These are phyloP conservation scores for Lagenidium sp. DNA, from an alignment of 352 stramenopile species.

Conservation along the genomic window DNA sequence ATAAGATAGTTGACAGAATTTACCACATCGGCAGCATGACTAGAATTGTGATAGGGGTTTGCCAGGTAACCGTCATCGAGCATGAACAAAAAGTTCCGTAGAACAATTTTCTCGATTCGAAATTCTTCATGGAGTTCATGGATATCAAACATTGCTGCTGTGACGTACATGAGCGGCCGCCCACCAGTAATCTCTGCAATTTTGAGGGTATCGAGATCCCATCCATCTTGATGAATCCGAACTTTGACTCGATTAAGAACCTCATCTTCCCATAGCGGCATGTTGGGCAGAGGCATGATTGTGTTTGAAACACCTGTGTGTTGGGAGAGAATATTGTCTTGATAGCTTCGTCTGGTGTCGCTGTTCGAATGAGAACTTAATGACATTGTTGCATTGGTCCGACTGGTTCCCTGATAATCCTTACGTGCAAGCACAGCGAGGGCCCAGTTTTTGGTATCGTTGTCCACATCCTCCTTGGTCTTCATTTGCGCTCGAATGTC, in stretches of 20 bases:
- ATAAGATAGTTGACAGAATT: conserved; percentile 83
- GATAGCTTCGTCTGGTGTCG: conserved; percentile 43
- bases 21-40: conserved; percentile 67
- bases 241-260: conserved; percentile 32
- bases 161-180: conserved; percentile 72
- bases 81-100: conserved; percentile 75
- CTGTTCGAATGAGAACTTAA: conserved; percentile 68
- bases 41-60: conserved; percentile 80
- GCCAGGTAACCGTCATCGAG: conserved; percentile 65
- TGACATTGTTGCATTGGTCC: conserved; percentile 42
- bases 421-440: conserved; percentile 65
- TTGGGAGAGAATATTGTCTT: conserved; percentile 28
- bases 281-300: conserved; percentile 33
- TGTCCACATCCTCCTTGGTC: conserved; percentile 65
- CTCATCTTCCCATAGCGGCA: conserved; percentile 55
- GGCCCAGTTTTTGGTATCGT: conserved; percentile 78
- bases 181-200: conserved; percentile 61
- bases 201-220: conserved; percentile 60
- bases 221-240: conserved; percentile 52
- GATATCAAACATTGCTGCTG: conserved; percentile 65
- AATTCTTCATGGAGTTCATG: conserved; percentile 75
- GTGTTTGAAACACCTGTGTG: conserved; percentile 8
- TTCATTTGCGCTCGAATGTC: conserved; percentile 80
- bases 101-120: conserved; percentile 54
- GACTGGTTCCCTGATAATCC: conserved; percentile 51